These are phyloP conservation scores for Pachysolen tannophilus DNA, from an alignment of 805 yeast species.

Conservation along the genomic window DNA sequence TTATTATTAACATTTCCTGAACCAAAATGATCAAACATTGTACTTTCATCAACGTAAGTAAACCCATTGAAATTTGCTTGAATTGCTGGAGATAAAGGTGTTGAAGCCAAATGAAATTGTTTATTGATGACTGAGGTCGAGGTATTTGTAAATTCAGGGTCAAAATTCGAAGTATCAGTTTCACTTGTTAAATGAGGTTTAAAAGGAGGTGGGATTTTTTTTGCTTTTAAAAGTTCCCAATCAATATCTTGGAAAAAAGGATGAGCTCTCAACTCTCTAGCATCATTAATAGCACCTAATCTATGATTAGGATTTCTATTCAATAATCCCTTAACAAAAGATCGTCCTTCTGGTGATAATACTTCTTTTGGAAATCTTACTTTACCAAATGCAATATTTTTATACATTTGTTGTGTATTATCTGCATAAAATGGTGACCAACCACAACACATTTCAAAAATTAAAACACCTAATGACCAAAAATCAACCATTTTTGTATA, in stretches of 20 bases:
- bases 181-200: slow-evolving; percentile 89
- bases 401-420: slow-evolving; percentile 97
- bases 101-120: slow-evolving; percentile 54
- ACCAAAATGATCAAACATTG: slow-evolving; percentile 77
- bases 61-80: slow-evolving; percentile 97
- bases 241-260: slow-evolving; percentile 88
- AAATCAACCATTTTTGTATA: slow-evolving; percentile 99
- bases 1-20: slow-evolving; percentile 21
- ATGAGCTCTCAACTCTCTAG: slow-evolving; percentile 86
- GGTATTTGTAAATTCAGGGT: slow-evolving; percentile 93
- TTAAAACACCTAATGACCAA: slow-evolving; percentile 95
- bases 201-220: slow-evolving; percentile 92
- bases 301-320: slow-evolving; percentile 96
- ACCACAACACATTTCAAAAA: slow-evolving; percentile 99
- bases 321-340: slow-evolving; percentile 89
- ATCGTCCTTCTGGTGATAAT: slow-evolving; percentile 84
- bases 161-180: slow-evolving; percentile 93
- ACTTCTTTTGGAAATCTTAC: slow-evolving; percentile 97
- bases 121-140: slow-evolving; percentile 75
- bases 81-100: slow-evolving; percentile 89
- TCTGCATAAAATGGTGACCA: slow-evolving; percentile 99
- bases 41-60: slow-evolving; percentile 90
- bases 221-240: slow-evolving; percentile 72
- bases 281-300: slow-evolving; percentile 85
- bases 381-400: slow-evolving; percentile 97